Evolutionary conservation across 352 stramenopile genomes (phyloP).

Genomic region (Plasmopara muralis): DNA sequence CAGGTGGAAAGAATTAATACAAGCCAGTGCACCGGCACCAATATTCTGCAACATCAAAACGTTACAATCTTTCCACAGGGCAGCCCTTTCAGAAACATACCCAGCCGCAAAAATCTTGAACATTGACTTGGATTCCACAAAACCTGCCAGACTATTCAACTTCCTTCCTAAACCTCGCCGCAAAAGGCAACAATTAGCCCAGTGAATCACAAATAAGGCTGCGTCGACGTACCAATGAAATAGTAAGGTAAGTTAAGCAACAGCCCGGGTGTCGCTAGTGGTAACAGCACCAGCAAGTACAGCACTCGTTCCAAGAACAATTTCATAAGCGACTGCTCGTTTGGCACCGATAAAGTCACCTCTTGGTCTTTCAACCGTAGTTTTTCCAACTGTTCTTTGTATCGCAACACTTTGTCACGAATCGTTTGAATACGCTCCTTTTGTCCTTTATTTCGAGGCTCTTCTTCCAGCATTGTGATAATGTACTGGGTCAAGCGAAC

Average conservation of each 20-base stretch:
- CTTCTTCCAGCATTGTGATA: slow-evolving; percentile 62
- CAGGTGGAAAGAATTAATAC: slow-evolving; percentile 50
- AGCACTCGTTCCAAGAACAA: slow-evolving; percentile 60
- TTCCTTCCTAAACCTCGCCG: slow-evolving; percentile 35
- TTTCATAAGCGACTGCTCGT: slow-evolving; percentile 47
- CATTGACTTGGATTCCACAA: slow-evolving; percentile 70
- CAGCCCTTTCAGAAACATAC: slow-evolving; percentile 25
- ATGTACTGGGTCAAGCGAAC: slow-evolving; percentile 73
- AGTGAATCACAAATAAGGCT: not conserved
- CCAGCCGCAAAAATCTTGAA: slow-evolving; percentile 70
- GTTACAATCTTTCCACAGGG: not conserved
- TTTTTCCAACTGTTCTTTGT: slow-evolving; percentile 50
- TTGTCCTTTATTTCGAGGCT: slow-evolving; percentile 27
- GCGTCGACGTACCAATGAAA: slow-evolving; percentile 49
- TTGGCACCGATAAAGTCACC: slow-evolving; percentile 37
- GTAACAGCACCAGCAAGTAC: slow-evolving; percentile 62
- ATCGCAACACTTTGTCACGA: slow-evolving; percentile 48
- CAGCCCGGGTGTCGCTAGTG: slow-evolving; percentile 55
- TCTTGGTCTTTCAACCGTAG: slow-evolving; percentile 68
- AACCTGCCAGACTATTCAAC: slow-evolving; percentile 60
- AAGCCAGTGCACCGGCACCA: slow-evolving; percentile 65
- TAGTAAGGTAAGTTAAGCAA: slow-evolving; percentile 76
- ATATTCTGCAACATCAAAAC: slow-evolving; percentile 28
- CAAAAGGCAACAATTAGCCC: slow-evolving; percentile 1
- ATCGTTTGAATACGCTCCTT: slow-evolving; percentile 32